phyloP scores from a whole-genome alignment of 2,329 filamentous ascomycete species.

The Phialemonium atrogriseum region DNA sequence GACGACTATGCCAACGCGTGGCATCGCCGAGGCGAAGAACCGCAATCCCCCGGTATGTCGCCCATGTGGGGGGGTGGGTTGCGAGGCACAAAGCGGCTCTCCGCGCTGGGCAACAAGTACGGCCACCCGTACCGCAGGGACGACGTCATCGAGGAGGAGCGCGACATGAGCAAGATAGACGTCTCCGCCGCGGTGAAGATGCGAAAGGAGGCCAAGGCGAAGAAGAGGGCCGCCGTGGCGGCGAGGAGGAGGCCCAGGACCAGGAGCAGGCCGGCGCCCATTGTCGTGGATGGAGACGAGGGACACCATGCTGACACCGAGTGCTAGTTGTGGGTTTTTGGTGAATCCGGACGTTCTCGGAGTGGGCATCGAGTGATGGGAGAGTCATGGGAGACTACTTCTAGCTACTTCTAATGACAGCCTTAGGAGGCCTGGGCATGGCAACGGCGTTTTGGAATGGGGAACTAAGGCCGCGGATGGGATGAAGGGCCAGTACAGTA shows the following conservation, averaged over 20 bases:
- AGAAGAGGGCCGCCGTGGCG: not conserved
- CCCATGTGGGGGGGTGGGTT: not conserved
- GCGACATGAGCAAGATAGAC: not conserved
- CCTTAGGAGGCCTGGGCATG: too few relatives aligned
- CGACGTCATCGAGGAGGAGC: conserved; percentile 4
- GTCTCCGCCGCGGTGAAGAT: not conserved
- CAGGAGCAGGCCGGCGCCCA: not conserved
- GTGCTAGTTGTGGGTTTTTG: not conserved
- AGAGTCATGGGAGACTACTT: too few relatives aligned
- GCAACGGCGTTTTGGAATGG: too few relatives aligned
- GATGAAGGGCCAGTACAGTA: too few relatives aligned
- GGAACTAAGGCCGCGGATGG: too few relatives aligned
- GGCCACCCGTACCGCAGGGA: not conserved
- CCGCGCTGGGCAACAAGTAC: conserved; percentile 3
- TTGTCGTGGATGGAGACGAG: not conserved
- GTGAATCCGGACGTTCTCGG: too few relatives aligned
- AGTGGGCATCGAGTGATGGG: too few relatives aligned
- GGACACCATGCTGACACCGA: not conserved
- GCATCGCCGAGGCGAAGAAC: not conserved
- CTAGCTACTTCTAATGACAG: too few relatives aligned
- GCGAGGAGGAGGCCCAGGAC: not conserved
- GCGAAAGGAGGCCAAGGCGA: conserved; percentile 4
- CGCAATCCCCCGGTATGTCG: not conserved
- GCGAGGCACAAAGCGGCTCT: conserved; percentile 5
- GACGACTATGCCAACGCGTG: not conserved